A percentile compares a stretch with the other conserved stretches of the same genome.
Conservation (phyloP, 768 basidiomycete species). For the Boletus vinaceobasis region DNA sequence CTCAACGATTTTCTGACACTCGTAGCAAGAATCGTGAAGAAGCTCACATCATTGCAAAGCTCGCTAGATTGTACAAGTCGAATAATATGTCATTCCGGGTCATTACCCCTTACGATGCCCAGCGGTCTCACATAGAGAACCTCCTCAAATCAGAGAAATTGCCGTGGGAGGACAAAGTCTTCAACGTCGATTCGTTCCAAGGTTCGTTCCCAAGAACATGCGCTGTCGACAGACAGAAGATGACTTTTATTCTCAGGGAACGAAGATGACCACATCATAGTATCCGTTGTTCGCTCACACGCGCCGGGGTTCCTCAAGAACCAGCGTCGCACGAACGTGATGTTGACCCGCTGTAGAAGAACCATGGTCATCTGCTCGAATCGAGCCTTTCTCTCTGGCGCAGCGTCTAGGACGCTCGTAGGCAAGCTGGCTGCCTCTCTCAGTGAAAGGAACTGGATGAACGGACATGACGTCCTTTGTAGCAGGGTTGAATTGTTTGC, state of each 20-base stretch:
- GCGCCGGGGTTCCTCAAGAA: constrained; percentile 63
- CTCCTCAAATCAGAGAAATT: constrained; percentile 46
- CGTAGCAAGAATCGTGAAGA: constrained; percentile 58
- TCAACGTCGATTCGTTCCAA: constrained; percentile 80
- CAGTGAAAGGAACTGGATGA: constrained; percentile 13
- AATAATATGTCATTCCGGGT: constrained; percentile 51
- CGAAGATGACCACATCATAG: constrained; percentile 71
- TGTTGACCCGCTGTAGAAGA: constrained; percentile 73
- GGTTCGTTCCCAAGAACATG: constrained; percentile 40
- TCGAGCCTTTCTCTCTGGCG: constrained; percentile 24
- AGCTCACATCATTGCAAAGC: constrained; percentile 45
- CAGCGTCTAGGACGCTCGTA: constrained; percentile 21
- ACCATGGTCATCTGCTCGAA: constrained; percentile 73
- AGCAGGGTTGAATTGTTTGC: not conserved
- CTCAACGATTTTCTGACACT: constrained; percentile 3
- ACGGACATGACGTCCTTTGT: constrained; percentile 7
- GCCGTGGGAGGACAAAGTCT: constrained; percentile 60
- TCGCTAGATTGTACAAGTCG: constrained; percentile 51
- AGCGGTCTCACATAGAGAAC: constrained; percentile 56
- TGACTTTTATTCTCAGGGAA: constrained; percentile 51
- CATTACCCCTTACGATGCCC: constrained; percentile 79
- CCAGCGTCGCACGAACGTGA: constrained; percentile 72
- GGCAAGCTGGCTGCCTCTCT: constrained; percentile 21
- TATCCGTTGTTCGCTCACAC: constrained; percentile 62
- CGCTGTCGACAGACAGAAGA: not conserved